Percentiles rank a stretch among this genome's conserved stretches.
Evolutionary conservation across 2,329 filamentous ascomycete genomes (phyloP).

Genomic region (Fusarium continuum): DNA sequence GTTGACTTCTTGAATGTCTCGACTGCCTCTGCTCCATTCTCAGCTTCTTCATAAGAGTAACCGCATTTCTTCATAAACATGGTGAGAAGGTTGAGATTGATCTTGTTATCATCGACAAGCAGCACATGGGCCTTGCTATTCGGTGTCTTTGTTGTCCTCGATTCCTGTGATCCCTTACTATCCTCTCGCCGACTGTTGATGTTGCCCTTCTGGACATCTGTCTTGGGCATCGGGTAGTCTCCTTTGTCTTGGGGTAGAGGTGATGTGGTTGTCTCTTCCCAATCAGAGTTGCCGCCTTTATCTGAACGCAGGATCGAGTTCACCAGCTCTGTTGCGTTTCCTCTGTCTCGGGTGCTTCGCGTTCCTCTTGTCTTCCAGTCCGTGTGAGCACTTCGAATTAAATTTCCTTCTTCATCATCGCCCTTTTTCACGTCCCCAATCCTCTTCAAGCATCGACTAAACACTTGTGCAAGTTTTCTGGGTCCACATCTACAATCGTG

Average conservation of each 20-base stretch:
- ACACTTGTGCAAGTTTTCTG: constrained; percentile 44
- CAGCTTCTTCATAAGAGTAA: constrained; percentile 53
- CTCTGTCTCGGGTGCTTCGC: not conserved
- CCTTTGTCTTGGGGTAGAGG: not conserved
- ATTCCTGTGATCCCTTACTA: not conserved
- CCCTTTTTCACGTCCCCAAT: not conserved
- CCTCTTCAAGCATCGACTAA: constrained; percentile 38
- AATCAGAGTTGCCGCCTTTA: not conserved
- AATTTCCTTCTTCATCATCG: rapidly evolving
- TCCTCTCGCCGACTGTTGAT: not conserved
- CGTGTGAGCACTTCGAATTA: not conserved
- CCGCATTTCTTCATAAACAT: constrained; percentile 55
- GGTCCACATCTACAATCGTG: constrained; percentile 38
- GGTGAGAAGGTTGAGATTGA: constrained; percentile 54
- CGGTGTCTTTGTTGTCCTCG: not conserved
- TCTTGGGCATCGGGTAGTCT: not conserved
- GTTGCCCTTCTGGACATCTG: not conserved
- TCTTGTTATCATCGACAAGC: constrained; percentile 55
- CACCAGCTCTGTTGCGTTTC: not conserved
- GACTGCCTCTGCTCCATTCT: constrained; percentile 58
- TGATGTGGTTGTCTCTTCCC: not conserved
- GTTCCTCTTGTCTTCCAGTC: not conserved
- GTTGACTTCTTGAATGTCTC: constrained; percentile 51
- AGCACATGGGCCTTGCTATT: constrained; percentile 42
- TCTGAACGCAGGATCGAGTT: not conserved